Evolutionary conservation across 2,329 filamentous ascomycete genomes (phyloP).

Genomic region (Lecanicillium sp.): DNA sequence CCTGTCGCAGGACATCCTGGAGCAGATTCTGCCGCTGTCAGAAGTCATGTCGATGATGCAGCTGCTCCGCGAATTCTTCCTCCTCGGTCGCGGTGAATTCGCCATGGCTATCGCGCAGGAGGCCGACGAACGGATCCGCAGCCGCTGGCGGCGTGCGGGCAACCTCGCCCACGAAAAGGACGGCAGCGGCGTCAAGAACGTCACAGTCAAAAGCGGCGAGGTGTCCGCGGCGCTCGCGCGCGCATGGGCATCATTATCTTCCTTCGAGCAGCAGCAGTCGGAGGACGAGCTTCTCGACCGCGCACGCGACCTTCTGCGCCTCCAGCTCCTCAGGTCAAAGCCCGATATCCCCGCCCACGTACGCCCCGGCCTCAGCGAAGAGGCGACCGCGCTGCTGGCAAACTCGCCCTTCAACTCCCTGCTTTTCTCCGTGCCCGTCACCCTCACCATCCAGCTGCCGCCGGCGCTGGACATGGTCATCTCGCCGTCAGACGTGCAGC

Average conservation of each 20-base stretch:
- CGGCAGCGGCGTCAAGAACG: conserved; percentile 34
- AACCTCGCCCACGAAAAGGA: conserved; percentile 54
- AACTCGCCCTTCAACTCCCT: conserved; percentile 68
- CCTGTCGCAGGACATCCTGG: conserved; percentile 76
- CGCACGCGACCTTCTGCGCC: conserved; percentile 67
- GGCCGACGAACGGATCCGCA: conserved; percentile 73
- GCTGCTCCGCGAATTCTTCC: conserved; percentile 77
- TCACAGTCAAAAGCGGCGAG: conserved; percentile 78
- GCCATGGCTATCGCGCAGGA: conserved; percentile 79
- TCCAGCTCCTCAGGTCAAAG: conserved; percentile 54
- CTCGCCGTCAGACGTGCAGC: conserved; percentile 64
- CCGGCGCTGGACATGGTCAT: conserved; percentile 86
- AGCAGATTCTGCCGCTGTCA: conserved; percentile 70
- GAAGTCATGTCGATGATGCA: conserved; percentile 72
- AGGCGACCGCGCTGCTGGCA: conserved; percentile 32
- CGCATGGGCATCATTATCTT: conserved; percentile 74
- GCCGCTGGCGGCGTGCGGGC: conserved; percentile 61
- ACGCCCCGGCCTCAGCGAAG: conserved; percentile 27
- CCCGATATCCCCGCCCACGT: conserved; percentile 33
- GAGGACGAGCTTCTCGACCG: conserved; percentile 74
- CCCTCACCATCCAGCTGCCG: conserved; percentile 65
- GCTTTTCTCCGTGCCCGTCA: conserved; percentile 67
- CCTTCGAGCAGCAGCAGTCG: conserved; percentile 59
- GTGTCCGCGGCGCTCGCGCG: conserved; percentile 69
- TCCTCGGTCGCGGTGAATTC: conserved; percentile 86